Evolutionary conservation across 352 stramenopile species (phyloP), one percentile per base, ranked within the genome.

Genomic region (Lagenidium giganteum): DNA sequence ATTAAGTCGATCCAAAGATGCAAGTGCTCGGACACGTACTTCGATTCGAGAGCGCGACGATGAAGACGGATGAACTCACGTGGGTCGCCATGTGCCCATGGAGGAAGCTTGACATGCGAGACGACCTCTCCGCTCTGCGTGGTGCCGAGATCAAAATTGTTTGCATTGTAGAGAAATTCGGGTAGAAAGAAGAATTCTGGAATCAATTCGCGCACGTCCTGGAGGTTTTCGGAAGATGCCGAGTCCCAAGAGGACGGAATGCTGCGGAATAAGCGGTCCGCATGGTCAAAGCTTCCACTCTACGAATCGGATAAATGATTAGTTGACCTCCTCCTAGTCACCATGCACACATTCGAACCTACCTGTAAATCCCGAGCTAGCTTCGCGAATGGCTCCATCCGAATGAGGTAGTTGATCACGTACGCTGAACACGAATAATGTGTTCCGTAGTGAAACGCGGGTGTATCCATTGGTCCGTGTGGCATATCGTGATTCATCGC

Each of bases 1-100:
- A 99, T 91, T 11, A 99, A 66, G 66, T 99, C 96, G 49, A 99
- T 98, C 96, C 96, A 99, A 47, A 96, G 71, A 39, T 97, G 92
- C n/a, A 99, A 56, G 67, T 98, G 89, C 46, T 94, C 77, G 2
- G 92, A 98, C 16, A 97, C 96, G 49, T 97, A 89, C 47, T 97
- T 94, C 37, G 85, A 97, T 59, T 99, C 95, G 3, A 99, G 76
- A 6, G 96, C 96, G 21, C 78, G 77, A n/a, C 96, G 82, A 60
- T 98, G 94, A 0, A 98, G 62, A 21, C 94, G 81, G 22, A 99
- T 72, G 54, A 99, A 99, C 50, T 92, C 95, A 42, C 92, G 85
- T 16, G 92, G 72, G 49, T 87, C 93, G 27, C 73, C 74, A 41
- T 97, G 86, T 2, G 94, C 93, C 95, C 95, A 98, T n/a, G 87